These are phyloP conservation scores for Coix lacrymajobi DNA, from an alignment of 176 grass and related monocot species.

Conservation along the genomic window DNA sequence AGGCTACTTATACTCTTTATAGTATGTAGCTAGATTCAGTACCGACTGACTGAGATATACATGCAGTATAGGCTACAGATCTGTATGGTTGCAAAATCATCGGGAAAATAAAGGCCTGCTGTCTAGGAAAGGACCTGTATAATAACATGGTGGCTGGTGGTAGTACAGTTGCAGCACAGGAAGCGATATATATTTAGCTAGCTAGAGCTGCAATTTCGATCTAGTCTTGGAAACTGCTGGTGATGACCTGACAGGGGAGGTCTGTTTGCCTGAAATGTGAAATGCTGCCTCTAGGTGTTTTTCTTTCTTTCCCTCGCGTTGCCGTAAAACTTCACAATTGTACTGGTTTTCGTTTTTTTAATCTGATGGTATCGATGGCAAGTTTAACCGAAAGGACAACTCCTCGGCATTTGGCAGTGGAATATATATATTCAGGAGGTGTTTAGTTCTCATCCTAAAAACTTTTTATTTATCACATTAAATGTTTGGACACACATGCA, in stretches of 20 bases:
- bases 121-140: slow-evolving; percentile 12
- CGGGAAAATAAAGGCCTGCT: slow-evolving; percentile 22
- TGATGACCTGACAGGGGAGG: slow-evolving; percentile 12
- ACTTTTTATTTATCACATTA: too few species aligned
- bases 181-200: slow-evolving; percentile 17
- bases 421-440: slow-evolving; percentile 28
- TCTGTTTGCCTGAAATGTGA: slow-evolving; percentile 20
- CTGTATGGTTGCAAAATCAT: slow-evolving; percentile 6
- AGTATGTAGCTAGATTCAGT: slow-evolving; percentile 18
- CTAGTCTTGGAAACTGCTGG: slow-evolving; percentile 15
- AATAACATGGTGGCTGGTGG: slow-evolving; percentile 20
- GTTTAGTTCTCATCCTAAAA: too few species aligned
- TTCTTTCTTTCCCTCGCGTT: slow-evolving; percentile 14
- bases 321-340: neutral
- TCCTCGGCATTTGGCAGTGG: neutral
- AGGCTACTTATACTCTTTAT: slow-evolving; percentile 1
- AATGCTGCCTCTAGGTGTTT: slow-evolving; percentile 25
- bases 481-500: too few species aligned
- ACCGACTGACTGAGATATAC: slow-evolving; percentile 28
- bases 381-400: neutral
- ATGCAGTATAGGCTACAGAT: slow-evolving; percentile 31
- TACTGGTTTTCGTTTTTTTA: slow-evolving; percentile 18
- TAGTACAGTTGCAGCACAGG: slow-evolving; percentile 11
- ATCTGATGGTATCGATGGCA: neutral
- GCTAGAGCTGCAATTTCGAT: slow-evolving; percentile 28